phyloP scores from a whole-genome alignment of 345 rosid genomes.

The Citrus maxima region DNA sequence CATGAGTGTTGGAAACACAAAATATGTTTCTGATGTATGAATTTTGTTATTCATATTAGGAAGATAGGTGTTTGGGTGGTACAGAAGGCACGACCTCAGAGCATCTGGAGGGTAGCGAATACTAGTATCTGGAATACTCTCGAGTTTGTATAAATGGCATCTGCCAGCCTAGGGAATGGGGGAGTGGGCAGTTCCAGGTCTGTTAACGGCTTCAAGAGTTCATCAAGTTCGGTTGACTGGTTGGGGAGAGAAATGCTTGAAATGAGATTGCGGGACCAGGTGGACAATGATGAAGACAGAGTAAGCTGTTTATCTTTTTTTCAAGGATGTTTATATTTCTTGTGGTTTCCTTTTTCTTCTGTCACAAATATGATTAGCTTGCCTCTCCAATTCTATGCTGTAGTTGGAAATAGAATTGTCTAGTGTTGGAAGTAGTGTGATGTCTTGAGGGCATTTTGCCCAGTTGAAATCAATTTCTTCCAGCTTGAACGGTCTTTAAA shows the following conservation, averaged over 20 bases:
- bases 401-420: not conserved
- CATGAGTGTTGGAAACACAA: not conserved
- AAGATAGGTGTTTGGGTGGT: conserved; percentile 37
- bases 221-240: conserved; percentile 97
- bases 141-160: conserved; percentile 54
- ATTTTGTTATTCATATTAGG: conserved; percentile 40
- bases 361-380: not conserved
- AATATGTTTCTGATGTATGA: conserved; percentile 22
- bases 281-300: conserved; percentile 77
- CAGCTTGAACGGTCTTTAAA: not conserved
- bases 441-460: conserved; percentile 7
- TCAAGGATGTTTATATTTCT: not conserved
- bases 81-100: conserved; percentile 33
- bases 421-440: conserved; percentile 4
- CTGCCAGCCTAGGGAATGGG: conserved; percentile 85
- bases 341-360: not conserved
- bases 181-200: conserved; percentile 97
- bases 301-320: conserved; percentile 39
- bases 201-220: conserved; percentile 71
- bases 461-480: not conserved
- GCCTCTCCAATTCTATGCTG: not conserved
- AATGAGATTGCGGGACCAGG: conserved; percentile 84
- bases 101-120: conserved; percentile 30
- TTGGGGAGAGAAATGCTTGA: conserved; percentile 92
- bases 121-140: conserved; percentile 34